Conservation (phyloP, 2,329 filamentous ascomycete species). For the Lachnellula subtilissima region DNA sequence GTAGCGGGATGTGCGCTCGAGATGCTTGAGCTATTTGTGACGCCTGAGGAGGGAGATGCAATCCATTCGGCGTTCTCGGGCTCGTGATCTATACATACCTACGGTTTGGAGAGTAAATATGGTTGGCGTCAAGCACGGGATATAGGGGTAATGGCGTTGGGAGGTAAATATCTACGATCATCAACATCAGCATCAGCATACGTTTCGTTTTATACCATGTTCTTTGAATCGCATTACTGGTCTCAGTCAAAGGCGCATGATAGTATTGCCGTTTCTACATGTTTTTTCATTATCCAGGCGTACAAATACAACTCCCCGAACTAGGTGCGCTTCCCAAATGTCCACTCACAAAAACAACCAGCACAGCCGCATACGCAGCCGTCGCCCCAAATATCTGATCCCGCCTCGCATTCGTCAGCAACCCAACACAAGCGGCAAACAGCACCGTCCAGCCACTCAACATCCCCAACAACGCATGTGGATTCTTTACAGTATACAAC, state of each 20-base stretch:
- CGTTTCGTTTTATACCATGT: no score
- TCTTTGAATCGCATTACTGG: no score
- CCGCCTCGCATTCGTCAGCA: constrained; percentile 20
- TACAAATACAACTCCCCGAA: constrained; percentile 1
- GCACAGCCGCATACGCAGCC: constrained; percentile 20
- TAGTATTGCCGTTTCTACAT: no score
- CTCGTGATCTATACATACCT: neutral
- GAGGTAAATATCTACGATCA: no score
- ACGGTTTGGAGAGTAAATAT: neutral
- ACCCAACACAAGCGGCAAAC: constrained; percentile 20
- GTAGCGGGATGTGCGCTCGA: constrained; percentile 77
- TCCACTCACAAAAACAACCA: constrained; percentile 20
- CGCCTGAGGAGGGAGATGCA: constrained; percentile 70
- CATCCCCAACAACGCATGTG: constrained; percentile 14
- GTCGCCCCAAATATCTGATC: constrained; percentile 20
- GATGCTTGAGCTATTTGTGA: constrained; percentile 74
- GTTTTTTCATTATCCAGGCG: neutral
- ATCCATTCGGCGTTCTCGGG: constrained; percentile 29
- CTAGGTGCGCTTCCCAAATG: constrained; percentile 10
- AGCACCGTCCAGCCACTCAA: constrained; percentile 19
- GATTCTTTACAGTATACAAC: constrained; percentile 13
- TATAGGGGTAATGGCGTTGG: no score
- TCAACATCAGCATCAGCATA: no score
- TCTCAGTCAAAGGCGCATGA: no score
- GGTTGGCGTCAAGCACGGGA: no score